These are phyloP conservation scores for Daedaleopsis nitida DNA, from an alignment of 768 basidiomycete genomes.

Conservation along the genomic window DNA sequence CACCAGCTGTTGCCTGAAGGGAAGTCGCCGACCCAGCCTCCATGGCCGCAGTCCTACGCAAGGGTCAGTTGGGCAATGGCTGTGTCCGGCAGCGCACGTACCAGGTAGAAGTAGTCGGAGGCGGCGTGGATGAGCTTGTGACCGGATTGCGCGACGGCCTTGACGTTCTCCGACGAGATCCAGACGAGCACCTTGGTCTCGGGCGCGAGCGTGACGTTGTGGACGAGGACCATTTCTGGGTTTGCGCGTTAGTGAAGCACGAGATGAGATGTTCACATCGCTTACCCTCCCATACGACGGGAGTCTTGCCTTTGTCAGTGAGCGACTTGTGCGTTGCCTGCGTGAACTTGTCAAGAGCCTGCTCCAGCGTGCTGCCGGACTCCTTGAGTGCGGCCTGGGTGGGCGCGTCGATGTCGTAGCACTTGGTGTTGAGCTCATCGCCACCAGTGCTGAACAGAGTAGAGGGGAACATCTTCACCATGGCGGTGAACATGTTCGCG, in stretches of 20 bases:
- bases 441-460: constrained; percentile 48
- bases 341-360: constrained; percentile 43
- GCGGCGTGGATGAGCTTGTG: constrained; percentile 67
- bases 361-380: constrained; percentile 36
- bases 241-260: not conserved
- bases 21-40: constrained; percentile 66
- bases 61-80: not conserved
- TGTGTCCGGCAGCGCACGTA: constrained; percentile 22
- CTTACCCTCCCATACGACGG: constrained; percentile 49
- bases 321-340: constrained; percentile 37
- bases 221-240: constrained; percentile 37
- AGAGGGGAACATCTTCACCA: constrained; percentile 33
- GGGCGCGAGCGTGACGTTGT: constrained; percentile 38
- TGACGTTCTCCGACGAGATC: constrained; percentile 66
- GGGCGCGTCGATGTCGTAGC: constrained; percentile 40
- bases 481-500: constrained; percentile 34
- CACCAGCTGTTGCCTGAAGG: constrained; percentile 67
- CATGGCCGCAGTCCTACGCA: constrained; percentile 64
- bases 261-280: not conserved
- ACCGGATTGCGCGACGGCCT: constrained; percentile 60
- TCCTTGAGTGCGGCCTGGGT: constrained; percentile 35
- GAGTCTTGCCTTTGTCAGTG: constrained; percentile 42
- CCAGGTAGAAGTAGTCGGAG: constrained; percentile 80
- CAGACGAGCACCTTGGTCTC: constrained; percentile 66
- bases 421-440: constrained; percentile 46